phyloP scores from a whole-genome alignment of 2,329 filamentous ascomycete species.

The Nemania sp. region DNA sequence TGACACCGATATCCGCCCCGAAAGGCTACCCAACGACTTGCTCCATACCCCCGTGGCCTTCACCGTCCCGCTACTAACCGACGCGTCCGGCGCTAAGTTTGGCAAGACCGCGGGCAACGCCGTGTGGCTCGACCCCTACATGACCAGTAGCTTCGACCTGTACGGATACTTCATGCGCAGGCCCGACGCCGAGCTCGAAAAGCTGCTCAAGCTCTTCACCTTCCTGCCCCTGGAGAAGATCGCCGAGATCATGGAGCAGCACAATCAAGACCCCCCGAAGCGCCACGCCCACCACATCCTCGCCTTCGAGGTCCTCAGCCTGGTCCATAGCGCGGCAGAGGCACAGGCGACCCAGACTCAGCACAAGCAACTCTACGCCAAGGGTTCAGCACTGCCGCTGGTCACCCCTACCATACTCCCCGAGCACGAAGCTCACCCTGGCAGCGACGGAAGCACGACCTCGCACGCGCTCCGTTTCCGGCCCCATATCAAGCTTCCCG shows the following conservation, averaged over 20 bases:
- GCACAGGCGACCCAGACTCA: conserved; percentile 64
- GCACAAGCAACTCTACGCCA: conserved; percentile 56
- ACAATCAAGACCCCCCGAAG: conserved; percentile 68
- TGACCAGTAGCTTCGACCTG: conserved; percentile 82
- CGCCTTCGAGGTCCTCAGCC: conserved; percentile 77
- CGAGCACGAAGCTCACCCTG: conserved; percentile 51
- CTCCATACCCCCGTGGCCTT: conserved; percentile 74
- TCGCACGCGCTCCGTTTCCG: no score
- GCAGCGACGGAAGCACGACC: no score
- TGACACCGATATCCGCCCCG: conserved; percentile 54
- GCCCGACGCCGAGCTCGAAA: conserved; percentile 78
- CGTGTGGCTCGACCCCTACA: conserved; percentile 82
- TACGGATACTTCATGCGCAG: conserved; percentile 89
- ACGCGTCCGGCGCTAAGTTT: conserved; percentile 83
- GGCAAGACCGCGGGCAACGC: conserved; percentile 95
- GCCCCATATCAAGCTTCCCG: conserved; percentile 62
- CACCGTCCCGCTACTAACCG: conserved; percentile 87
- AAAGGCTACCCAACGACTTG: conserved; percentile 46
- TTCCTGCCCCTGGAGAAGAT: conserved; percentile 79
- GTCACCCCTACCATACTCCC: conserved; percentile 23
- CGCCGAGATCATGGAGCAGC: conserved; percentile 65
- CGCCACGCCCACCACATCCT: conserved; percentile 81
- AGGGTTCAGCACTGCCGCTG: conserved; percentile 1
- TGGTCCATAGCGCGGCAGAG: conserved; percentile 72
- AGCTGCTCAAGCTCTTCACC: conserved; percentile 85